Conservation (phyloP, 108 stramenopile species). For the Nannochloropsis salina region DNA sequence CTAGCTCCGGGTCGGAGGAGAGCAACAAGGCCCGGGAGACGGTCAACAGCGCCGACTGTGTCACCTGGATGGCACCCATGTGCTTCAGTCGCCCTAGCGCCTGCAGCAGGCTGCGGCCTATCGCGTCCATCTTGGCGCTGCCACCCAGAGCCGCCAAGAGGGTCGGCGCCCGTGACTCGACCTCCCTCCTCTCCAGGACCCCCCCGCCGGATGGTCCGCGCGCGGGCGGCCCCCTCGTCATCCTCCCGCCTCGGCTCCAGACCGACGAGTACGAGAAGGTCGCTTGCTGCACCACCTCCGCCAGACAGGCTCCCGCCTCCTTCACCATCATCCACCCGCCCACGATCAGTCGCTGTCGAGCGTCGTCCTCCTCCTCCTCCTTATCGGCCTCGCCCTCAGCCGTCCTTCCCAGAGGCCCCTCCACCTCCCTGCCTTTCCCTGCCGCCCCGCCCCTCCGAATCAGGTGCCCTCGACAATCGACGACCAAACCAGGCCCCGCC, state of each 20-base stretch:
- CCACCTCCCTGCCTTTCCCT: background rate
- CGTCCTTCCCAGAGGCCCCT: background rate
- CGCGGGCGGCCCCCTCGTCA: background rate
- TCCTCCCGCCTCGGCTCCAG: background rate
- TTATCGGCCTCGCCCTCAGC: background rate
- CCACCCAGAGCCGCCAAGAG: background rate
- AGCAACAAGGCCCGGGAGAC: background rate
- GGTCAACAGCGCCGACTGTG: background rate
- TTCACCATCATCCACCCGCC: constrained; percentile 7
- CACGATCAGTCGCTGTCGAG: background rate
- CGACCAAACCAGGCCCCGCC: constrained; percentile 14
- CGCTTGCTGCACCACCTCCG: background rate
- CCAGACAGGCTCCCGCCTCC: constrained; percentile 9
- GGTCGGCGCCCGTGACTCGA: background rate
- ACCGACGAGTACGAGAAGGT: background rate
- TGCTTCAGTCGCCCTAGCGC: background rate
- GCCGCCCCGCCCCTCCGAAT: background rate
- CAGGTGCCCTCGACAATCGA: background rate
- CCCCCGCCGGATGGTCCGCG: background rate
- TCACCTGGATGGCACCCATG: background rate
- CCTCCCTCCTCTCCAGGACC: background rate
- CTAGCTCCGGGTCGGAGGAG: background rate
- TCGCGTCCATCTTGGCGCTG: background rate
- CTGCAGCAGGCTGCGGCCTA: background rate
- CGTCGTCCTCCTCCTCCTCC: background rate